phyloP scores from a whole-genome alignment of 1,284 basidiomycete genomes.

The Malassezia vespertilionis region DNA sequence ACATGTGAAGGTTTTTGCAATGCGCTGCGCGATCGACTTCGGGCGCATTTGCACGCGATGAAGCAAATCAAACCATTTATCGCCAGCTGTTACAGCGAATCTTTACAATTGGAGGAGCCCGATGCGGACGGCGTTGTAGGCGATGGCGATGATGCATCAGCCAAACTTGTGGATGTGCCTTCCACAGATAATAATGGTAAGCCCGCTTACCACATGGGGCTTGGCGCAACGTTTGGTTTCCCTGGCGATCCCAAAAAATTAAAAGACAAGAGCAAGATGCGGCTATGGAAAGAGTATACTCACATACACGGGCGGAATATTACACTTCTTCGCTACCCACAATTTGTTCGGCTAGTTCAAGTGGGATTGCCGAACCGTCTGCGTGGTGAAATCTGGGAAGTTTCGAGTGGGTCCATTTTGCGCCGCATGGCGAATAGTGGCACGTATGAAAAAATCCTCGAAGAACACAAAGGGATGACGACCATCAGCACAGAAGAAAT shows the following conservation, averaged over 20 bases:
- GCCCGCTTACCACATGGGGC: slow-evolving; percentile 30
- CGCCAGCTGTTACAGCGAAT: slow-evolving; percentile 86
- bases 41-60: slow-evolving; percentile 65
- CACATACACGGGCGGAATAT: slow-evolving; percentile 71
- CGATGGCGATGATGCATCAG: slow-evolving; percentile 2
- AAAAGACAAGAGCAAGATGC: slow-evolving; percentile 91
- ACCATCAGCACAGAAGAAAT: slow-evolving; percentile 94
- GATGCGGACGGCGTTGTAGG: not conserved
- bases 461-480: slow-evolving; percentile 66
- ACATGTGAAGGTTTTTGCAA: slow-evolving; percentile 90
- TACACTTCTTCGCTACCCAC: slow-evolving; percentile 85
- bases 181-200: too few relatives aligned
- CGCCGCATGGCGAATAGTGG: slow-evolving; percentile 80
- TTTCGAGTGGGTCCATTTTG: slow-evolving; percentile 78
- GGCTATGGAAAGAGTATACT: slow-evolving; percentile 80
- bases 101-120: slow-evolving; percentile 55
- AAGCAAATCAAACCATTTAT: slow-evolving; percentile 82
- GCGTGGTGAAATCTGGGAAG: slow-evolving; percentile 96
- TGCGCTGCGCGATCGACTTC: slow-evolving; percentile 75
- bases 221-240: slow-evolving; percentile 44
- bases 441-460: slow-evolving; percentile 67
- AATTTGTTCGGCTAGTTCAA: slow-evolving; percentile 89
- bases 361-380: slow-evolving; percentile 90
- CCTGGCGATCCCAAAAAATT: slow-evolving; percentile 46
- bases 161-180: not conserved